Conservation (phyloP, 2,329 filamentous ascomycete species). For the Talaromyces amestolkiae region DNA sequence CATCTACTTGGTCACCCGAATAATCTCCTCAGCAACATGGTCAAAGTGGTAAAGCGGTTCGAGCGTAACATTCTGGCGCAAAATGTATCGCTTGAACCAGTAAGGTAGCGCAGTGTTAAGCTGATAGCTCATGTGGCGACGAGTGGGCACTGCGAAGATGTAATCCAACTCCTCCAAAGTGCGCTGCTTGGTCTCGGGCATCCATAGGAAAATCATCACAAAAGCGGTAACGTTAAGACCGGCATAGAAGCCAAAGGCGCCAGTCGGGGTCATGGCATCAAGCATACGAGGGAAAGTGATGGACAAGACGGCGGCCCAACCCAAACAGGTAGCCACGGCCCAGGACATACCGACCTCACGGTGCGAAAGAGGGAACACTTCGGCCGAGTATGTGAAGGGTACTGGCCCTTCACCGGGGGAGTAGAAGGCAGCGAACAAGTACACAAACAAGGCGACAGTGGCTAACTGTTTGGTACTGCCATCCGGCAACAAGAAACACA, state of each 20-base stretch:
- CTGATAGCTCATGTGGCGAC: slow-evolving; percentile 59
- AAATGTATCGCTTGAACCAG: slow-evolving; percentile 59
- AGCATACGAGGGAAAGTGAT: slow-evolving; percentile 52
- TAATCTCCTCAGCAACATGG: slow-evolving; percentile 13
- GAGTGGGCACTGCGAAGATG: slow-evolving; percentile 58
- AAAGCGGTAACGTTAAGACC: slow-evolving; percentile 61
- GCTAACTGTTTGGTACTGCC: slow-evolving; percentile 48
- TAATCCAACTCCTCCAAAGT: slow-evolving; percentile 60
- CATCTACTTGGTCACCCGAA: neutral
- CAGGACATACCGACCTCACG: slow-evolving; percentile 47
- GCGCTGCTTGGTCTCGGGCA: slow-evolving; percentile 57
- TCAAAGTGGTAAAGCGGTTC: slow-evolving; percentile 54
- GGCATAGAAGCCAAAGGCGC: slow-evolving; percentile 24
- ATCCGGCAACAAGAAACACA: slow-evolving; percentile 54
- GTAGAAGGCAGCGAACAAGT: slow-evolving; percentile 64
- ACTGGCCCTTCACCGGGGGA: slow-evolving; percentile 62
- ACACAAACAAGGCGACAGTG: slow-evolving; percentile 61
- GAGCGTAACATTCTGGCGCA: slow-evolving; percentile 46
- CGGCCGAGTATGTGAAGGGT: slow-evolving; percentile 54
- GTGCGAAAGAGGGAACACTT: slow-evolving; percentile 56
- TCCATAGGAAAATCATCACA: slow-evolving; percentile 62
- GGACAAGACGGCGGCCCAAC: slow-evolving; percentile 51
- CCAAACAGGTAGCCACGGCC: slow-evolving; percentile 47
- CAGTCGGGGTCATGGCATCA: slow-evolving; percentile 35
- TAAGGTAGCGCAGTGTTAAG: slow-evolving; percentile 57